Percentiles rank a stretch among this genome's conserved stretches.
phyloP scores from a whole-genome alignment of 768 basidiomycete genomes.

The Coprinopsis marcescibilis region DNA sequence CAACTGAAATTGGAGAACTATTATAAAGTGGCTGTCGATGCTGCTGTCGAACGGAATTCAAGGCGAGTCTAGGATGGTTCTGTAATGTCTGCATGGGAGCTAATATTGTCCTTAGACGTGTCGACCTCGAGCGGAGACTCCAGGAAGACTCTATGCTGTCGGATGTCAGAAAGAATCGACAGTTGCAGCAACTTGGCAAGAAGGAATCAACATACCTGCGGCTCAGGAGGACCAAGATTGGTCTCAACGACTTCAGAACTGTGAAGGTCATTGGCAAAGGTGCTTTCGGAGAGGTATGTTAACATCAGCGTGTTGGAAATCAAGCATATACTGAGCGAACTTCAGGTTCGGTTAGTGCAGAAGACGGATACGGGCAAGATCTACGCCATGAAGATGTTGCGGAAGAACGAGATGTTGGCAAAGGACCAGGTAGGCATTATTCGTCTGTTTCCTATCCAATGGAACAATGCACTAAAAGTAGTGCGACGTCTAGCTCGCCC shows the following conservation, averaged over 20 bases:
- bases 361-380: constrained; percentile 97
- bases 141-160: constrained; percentile 62
- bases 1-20: constrained; percentile 95
- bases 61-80: constrained; percentile 46
- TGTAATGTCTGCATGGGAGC: not conserved
- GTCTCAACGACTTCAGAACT: constrained; percentile 88
- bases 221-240: constrained; percentile 82
- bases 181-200: constrained; percentile 76
- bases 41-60: constrained; percentile 89
- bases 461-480: no score
- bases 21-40: constrained; percentile 95
- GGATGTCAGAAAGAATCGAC: constrained; percentile 83
- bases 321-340: not conserved
- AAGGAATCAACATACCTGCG: constrained; percentile 88
- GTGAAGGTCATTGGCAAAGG: constrained; percentile 99
- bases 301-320: not conserved
- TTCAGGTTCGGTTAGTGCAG: constrained; percentile 85
- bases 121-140: constrained; percentile 79
- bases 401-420: constrained; percentile 98
- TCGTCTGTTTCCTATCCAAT: no score
- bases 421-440: constrained; percentile 79
- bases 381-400: constrained; percentile 97
- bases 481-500: constrained; percentile 80
- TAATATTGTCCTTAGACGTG: constrained; percentile 50
- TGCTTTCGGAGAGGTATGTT: constrained; percentile 89